Conservation (phyloP, 2,329 filamentous ascomycete species). For the Cladosporium sp. region DNA sequence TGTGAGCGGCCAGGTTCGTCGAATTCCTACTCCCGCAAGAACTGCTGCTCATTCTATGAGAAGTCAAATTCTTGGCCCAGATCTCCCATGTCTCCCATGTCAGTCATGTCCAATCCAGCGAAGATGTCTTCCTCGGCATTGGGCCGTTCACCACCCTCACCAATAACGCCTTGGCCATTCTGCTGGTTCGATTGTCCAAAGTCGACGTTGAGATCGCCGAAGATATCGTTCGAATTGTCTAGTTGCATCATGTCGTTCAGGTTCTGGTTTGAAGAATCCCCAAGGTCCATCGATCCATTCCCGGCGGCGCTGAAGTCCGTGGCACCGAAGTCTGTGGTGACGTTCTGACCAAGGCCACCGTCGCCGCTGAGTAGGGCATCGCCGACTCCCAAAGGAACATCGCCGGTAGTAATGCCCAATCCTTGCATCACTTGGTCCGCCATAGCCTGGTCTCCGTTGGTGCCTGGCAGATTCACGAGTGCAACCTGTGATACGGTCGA, state of each 20-base stretch:
- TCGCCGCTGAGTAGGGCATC: constrained; percentile 3
- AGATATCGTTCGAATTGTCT: constrained; percentile 19
- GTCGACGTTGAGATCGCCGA: constrained; percentile 29
- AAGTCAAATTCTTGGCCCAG: constrained; percentile 30
- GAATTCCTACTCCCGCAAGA: not conserved
- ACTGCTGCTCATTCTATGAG: constrained; percentile 5
- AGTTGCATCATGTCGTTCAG: constrained; percentile 20
- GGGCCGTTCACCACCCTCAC: constrained; percentile 21
- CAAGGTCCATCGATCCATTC: constrained; percentile 20
- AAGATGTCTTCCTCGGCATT: constrained; percentile 38
- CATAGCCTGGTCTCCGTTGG: constrained; percentile 21
- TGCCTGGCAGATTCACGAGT: constrained; percentile 22
- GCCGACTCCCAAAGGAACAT: not conserved
- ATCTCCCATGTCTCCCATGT: not conserved
- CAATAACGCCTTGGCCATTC: constrained; percentile 17
- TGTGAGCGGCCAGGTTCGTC: too few relatives aligned
- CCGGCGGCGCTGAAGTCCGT: constrained; percentile 18
- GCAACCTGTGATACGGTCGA: constrained; percentile 60
- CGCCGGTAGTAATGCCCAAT: constrained; percentile 23
- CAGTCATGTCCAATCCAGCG: constrained; percentile 39
- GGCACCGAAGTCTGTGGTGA: constrained; percentile 15
- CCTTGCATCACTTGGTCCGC: constrained; percentile 33
- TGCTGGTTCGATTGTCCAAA: constrained; percentile 15
- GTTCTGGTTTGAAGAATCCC: constrained; percentile 18
- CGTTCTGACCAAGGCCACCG: constrained; percentile 8